Conservation (phyloP, 2,329 filamentous ascomycete genomes). For the Ophiostoma perfectum region DNA sequence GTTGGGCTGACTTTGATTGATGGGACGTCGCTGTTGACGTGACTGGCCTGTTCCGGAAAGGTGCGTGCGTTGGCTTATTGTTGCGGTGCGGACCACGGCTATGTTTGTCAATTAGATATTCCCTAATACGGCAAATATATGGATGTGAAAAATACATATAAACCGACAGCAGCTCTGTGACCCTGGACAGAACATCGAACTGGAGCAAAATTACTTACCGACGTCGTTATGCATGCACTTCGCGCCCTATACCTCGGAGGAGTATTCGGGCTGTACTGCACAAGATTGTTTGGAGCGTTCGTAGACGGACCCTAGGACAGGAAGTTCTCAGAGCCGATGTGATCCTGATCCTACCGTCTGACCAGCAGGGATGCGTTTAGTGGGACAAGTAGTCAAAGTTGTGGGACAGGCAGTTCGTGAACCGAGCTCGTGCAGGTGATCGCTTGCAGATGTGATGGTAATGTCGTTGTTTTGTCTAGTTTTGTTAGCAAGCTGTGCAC, state of each 20-base stretch:
- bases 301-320: not conserved
- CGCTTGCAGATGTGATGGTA: not conserved
- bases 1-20: constrained; percentile 11
- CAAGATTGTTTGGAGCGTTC: too few species aligned
- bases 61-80: constrained; percentile 11
- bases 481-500: not conserved
- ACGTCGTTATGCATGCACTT: too few species aligned
- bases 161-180: too few species aligned
- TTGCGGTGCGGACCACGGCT: not conserved
- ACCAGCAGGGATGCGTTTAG: constrained; percentile 1
- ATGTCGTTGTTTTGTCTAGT: not conserved
- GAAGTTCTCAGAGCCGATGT: not conserved
- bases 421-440: constrained; percentile 3
- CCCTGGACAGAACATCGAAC: too few species aligned
- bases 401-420: constrained; percentile 5
- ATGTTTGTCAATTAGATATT: not conserved
- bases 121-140: not conserved
- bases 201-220: too few species aligned
- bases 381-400: constrained; percentile 5
- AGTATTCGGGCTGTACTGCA: too few species aligned
- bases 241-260: too few species aligned
- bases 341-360: not conserved
- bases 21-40: constrained; percentile 1
- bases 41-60: constrained; percentile 4
- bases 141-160: not conserved